These are phyloP conservation scores for Aleurites moluccanus DNA, from an alignment of 441 rosid genomes.

Conservation along the genomic window DNA sequence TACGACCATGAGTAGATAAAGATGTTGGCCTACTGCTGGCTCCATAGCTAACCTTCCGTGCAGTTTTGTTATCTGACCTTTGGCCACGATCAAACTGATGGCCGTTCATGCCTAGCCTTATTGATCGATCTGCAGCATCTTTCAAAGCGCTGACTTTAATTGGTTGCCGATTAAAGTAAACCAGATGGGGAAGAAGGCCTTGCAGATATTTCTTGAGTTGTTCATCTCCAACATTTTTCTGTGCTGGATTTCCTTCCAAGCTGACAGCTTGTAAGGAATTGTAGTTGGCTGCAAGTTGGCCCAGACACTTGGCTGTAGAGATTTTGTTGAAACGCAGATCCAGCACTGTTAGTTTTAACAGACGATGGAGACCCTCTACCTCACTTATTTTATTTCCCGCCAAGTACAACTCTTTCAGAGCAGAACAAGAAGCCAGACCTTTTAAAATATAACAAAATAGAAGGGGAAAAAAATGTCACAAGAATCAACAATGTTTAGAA, in stretches of 20 bases:
- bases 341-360: slow-evolving; percentile 71
- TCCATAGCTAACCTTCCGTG: slow-evolving; percentile 62
- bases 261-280: slow-evolving; percentile 88
- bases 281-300: slow-evolving; percentile 94
- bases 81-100: slow-evolving; percentile 62
- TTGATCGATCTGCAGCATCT: slow-evolving; percentile 62
- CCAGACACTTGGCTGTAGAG: slow-evolving; percentile 78
- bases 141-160: slow-evolving; percentile 50
- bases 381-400: slow-evolving; percentile 93
- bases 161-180: slow-evolving; percentile 76
- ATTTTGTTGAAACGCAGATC: slow-evolving; percentile 93
- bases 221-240: slow-evolving; percentile 94
- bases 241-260: slow-evolving; percentile 97
- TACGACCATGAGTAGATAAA: slow-evolving; percentile 42
- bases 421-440: slow-evolving; percentile 94
- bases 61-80: slow-evolving; percentile 61
- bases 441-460: slow-evolving; percentile 1
- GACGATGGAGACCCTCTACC: slow-evolving; percentile 88
- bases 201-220: slow-evolving; percentile 75
- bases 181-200: slow-evolving; percentile 78
- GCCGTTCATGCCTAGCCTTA: slow-evolving; percentile 56
- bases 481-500: neutral
- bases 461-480: neutral
- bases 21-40: slow-evolving; percentile 39
- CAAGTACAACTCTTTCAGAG: slow-evolving; percentile 87